Percentiles rank a stretch among this genome's conserved stretches.
Evolutionary conservation across 805 yeast species (phyloP).

Genomic region (Ogataea trehalophila): DNA sequence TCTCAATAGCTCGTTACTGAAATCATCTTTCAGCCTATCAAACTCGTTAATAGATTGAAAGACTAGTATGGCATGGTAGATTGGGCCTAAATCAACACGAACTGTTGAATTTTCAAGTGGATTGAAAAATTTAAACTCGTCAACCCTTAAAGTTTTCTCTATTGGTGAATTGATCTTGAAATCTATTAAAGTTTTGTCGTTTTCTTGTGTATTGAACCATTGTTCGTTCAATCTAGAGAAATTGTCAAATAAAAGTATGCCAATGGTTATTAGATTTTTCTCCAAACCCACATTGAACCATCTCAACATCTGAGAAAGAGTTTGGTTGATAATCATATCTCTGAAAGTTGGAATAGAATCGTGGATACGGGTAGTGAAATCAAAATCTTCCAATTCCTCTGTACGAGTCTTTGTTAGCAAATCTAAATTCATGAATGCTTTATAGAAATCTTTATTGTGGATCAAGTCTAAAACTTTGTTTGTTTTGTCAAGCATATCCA

Average conservation of each 20-base stretch:
- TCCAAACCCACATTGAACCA: constrained; percentile 62
- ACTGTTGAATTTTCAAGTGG: constrained; percentile 43
- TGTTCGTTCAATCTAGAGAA: constrained; percentile 50
- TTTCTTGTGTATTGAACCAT: constrained; percentile 50
- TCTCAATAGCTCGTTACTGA: constrained; percentile 65
- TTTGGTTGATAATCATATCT: constrained; percentile 67
- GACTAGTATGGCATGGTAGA: constrained; percentile 80
- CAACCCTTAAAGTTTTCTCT: constrained; percentile 67
- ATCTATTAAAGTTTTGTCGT: constrained; percentile 40
- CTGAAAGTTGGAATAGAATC: constrained; percentile 74
- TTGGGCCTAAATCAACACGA: constrained; percentile 58
- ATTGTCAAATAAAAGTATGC: constrained; percentile 50
- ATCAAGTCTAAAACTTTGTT: constrained; percentile 82
- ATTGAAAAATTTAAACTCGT: constrained; percentile 35
- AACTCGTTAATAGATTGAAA: constrained; percentile 67
- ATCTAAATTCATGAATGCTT: constrained; percentile 79
- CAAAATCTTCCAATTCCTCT: constrained; percentile 60
- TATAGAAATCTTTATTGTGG: constrained; percentile 68
- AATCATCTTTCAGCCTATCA: constrained; percentile 55
- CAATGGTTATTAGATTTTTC: constrained; percentile 53
- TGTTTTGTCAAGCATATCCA: constrained; percentile 79
- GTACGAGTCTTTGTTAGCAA: constrained; percentile 65
- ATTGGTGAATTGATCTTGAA: constrained; percentile 83
- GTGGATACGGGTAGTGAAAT: constrained; percentile 69
- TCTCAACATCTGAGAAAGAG: constrained; percentile 58